Evolutionary conservation across 495 filamentous ascomycete genomes (phyloP), one percentile per base, ranked within the genome.

Genomic region (Patellaria atrata): DNA sequence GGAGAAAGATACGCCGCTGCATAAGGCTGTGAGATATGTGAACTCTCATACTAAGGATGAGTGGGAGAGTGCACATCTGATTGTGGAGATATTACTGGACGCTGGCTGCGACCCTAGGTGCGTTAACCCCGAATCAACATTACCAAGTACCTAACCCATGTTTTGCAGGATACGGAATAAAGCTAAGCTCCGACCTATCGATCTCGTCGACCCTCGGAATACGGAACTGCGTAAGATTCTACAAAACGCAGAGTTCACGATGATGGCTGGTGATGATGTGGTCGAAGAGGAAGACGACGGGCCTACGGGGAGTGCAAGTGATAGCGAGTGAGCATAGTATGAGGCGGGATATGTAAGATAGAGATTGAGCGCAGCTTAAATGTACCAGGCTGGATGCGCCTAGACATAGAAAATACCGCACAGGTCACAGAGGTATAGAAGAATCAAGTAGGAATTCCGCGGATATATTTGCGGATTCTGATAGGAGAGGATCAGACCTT

Each of bases 1-100:
- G 50, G 89, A 96, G 42, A 70, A 73, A 37, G 85, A 96, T 58
- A 94, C 85, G 1, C 86, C 87, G 5, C 66, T 97, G 22, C 89
- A 97, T 65, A 70, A 70, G 48, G 84, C 83, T 11, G 78, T 97
- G 23, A 71, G 79, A 20, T 94, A 74, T 58, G 74, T 82, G 55
- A 94, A 87, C 58, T 38, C 38, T 12, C 23, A 54, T 17, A 8
- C 25, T 27, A 32, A 46, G 3, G 70, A 65, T 19, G 74, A 81
- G 48, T 56, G 67, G 38, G 63, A 71, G 38, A 26, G 19, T 19
- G 84, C 78, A 27, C 55, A 65, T 43, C 65, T 70, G 2, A 69
- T 94, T 46, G 71, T 93, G 41, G 73, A 75, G 39, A 85, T 97
- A 71, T 76, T 96, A 69, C 68, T 92, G 35, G 89, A 97, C 53